Base-by-base conservation (phyloP, 1,284 basidiomycete species). In the Abortiporus biennis region DNA sequence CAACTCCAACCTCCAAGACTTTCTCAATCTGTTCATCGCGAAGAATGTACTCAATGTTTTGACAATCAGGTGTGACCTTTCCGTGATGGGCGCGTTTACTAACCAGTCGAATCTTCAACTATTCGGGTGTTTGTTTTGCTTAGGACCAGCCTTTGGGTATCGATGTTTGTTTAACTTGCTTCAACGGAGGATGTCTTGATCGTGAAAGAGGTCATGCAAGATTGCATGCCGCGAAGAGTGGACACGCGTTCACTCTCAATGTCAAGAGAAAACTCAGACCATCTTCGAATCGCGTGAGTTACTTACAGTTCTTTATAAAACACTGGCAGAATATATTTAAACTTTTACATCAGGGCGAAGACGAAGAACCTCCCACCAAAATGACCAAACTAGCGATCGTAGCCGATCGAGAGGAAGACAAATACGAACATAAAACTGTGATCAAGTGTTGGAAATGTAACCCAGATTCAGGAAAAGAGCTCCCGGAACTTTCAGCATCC, bases 11-110 rank as follows among this genome's bases (percentile, higher is more conserved):
- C 53, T 1, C 71, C 71, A 6, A 69, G 54, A 42, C 55, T 72
- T 1, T 71, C 67, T 2, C 72, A 78, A 41, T 67, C 67, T 1
- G 84, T 93, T 0, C 84, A 93, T 54, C 71, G 87, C 8, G 91
- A 93, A 59, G 91, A 94, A 61, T 95, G 92, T 55, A 96, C 94
- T 0, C 90, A 94, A 47, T 99, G 95, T 63, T 99, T 98, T 60
- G 94, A 98, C 62, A 82, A 80, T 55, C 91, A 95, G 75, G 92
- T 87, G 56, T 42, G 15, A 31, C 23, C 15, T 34, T n/a, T n/a
- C 3, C 16, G 12, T 22, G 9, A 8, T 17, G 9, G 33, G 33
- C 33, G 33, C 27, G 22, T 38, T 38, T 13, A 34, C 35, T 35
- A 36, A 33, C 16, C 29, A 21, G 27, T 29, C n/a, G 27, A n/a